Evolutionary conservation across 352 stramenopile species (phyloP), one percentile per base, ranked within the genome.

Genomic region (Phytophthora pini): DNA sequence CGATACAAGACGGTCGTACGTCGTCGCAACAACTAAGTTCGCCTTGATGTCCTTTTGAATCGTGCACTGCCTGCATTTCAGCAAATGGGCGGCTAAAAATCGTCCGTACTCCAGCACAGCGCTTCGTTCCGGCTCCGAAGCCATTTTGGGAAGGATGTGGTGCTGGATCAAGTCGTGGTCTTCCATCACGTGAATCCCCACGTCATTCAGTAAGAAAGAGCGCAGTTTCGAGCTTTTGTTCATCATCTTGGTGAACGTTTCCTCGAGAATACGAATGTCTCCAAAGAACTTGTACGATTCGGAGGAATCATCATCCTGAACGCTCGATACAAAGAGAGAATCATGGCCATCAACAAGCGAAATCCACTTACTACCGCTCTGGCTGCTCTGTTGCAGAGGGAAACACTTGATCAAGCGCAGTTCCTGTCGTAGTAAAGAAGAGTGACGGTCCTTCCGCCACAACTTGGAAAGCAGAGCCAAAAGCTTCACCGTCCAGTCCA

Each of bases 371-470:
- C 2, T 58, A 20, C 27, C 41, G 15, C 51, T 43, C 11, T 40
- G 46, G 15, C 12, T 34, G 15, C 56, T 73, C 45, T 60, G 58
- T n/a, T 80, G 65, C 20, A 93, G 47, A 1, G 79, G 84, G 43
- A 94, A 92, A 40, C 84, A 94, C 68, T 79, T 79, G 58, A 93
- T 80, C n/a, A 88, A 61, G 13, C 83, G 74, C 29, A 94, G 61
- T 62, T 94, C 86, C 45, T 92, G 74, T 3, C 82, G 55, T 15
- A 89, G 41, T 27, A 92, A 63, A 1, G 50, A 43, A 1, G 69
- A 65, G 48, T 88, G 76, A 7, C 77, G 76, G 51, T 90, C 80
- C 31, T 75, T 76, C 38, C 78, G 79, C 73, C 74, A 87, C 26
- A 94, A 29, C 41, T 83, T 89, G n/a, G 65, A 65, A 11, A 94